Evolutionary conservation across 345 rosid species (phyloP), one percentile per base, ranked within the genome.

Genomic region (Cardamine occulta): DNA sequence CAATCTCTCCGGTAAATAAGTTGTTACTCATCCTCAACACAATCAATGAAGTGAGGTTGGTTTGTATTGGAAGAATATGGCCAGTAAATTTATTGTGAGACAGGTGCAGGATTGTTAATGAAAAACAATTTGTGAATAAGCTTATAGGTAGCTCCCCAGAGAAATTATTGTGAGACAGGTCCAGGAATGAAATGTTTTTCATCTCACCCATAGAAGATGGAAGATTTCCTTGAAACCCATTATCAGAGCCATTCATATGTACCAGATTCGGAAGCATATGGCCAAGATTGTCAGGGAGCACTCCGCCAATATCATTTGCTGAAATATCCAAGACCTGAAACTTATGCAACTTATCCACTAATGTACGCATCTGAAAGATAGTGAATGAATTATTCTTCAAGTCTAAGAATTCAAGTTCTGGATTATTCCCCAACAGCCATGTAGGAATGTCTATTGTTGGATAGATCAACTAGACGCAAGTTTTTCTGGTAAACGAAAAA

Each of bases 401-500:
- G 7, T 7, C 45, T 47, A 78, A 55, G 26, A 17, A 58, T 66
- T 73, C 14, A n/a, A 78, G 73, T 19, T 63, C 23, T 29, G 51
- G 28, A 39, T 66, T 66, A 45, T 73, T 73, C 18, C 0, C 18
- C 26, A 78, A 10, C 34, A 78, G 7, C 74, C 78, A 78, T 0
- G 45, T 13, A 42, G 78, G 81, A 48, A 54, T 4, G 14, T 49
- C 14, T 79, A 6, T 73, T 79, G 48, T 3, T 37, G 1, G 74
- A 73, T 8, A 73, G 51, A 57, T 79, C 81, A 66, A 79, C 17
- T 6, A 61, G 26, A 19, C 59, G 67, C 63, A 79, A 62, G 1
- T 53, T 64, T 4, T 51, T 52, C 9, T 79, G 81, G 42, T 73
- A 12, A 3, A 37, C 0, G 7, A 79, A 63, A 61, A 73, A 67